phyloP scores from a whole-genome alignment of 2,329 filamentous ascomycete genomes.

The Metarhizium humberi region DNA sequence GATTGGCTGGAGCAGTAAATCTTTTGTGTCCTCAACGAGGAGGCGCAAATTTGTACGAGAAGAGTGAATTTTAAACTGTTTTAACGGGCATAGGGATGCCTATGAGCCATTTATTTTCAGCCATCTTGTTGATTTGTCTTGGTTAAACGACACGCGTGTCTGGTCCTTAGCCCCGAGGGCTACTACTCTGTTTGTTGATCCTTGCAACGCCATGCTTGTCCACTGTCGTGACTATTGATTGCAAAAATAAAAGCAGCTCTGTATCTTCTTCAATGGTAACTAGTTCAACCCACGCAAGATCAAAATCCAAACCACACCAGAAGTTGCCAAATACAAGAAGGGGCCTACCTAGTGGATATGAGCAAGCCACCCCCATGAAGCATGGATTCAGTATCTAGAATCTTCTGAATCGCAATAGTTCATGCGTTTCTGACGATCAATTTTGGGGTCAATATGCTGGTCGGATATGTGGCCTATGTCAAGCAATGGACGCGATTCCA shows the following conservation, averaged over 20 bases:
- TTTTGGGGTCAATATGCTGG: constrained; percentile 7
- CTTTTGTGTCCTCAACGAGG: not conserved
- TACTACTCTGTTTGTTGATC: not conserved
- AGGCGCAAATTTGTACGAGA: not conserved
- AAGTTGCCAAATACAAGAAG: no score
- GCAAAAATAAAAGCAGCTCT: no score
- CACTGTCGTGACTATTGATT: no score
- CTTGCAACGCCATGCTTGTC: not conserved
- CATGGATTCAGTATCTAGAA: constrained; percentile 6
- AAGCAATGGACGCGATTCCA: not conserved
- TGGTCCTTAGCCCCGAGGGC: not conserved
- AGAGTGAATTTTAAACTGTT: not conserved
- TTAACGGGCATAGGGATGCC: not conserved
- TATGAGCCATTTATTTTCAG: not conserved
- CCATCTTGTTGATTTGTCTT: not conserved
- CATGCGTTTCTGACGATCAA: constrained; percentile 11
- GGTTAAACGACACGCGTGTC: not conserved
- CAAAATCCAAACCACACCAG: no score
- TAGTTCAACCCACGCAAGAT: no score
- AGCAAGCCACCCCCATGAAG: not conserved
- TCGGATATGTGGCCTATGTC: constrained; percentile 1
- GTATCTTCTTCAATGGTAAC: no score
- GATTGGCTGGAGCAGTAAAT: not conserved
- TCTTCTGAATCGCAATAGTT: constrained; percentile 16
- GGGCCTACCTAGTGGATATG: no score